phyloP scores from a whole-genome alignment of 345 rosid species.

The Reutealis trisperma region DNA sequence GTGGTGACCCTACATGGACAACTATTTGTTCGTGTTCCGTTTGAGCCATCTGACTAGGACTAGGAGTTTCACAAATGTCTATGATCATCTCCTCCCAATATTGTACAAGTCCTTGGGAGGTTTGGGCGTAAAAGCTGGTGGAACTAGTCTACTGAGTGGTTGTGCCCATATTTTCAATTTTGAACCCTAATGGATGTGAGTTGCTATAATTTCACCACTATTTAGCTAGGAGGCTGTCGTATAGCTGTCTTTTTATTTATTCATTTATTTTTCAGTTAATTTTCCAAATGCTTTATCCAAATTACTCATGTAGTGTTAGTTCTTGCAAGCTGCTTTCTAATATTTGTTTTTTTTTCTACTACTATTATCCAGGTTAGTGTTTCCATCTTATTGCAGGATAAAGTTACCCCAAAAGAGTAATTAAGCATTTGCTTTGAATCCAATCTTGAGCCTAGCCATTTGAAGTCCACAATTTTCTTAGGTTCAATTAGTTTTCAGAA shows the following conservation, averaged over 20 bases:
- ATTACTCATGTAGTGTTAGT: background rate
- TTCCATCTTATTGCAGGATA: background rate
- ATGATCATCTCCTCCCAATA: background rate
- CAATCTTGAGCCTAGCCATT: background rate
- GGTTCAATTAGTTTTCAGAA: too few species aligned
- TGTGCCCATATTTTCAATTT: background rate
- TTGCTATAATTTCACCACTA: background rate
- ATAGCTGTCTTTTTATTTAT: background rate
- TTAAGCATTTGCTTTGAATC: background rate
- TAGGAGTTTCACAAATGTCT: background rate
- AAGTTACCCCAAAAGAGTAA: background rate
- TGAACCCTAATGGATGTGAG: background rate
- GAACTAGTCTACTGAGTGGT: background rate
- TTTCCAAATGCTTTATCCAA: background rate
- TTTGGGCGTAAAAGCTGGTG: background rate
- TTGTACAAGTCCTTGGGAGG: background rate
- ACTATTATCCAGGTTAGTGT: too few species aligned
- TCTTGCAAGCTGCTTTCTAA: background rate
- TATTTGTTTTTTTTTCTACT: background rate
- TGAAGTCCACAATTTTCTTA: too few species aligned
- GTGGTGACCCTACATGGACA: conserved; percentile 78
- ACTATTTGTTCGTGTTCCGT: conserved; percentile 65
- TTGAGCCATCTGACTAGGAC: conserved; percentile 37
- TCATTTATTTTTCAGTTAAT: background rate
- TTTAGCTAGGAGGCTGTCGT: background rate